A percentile compares a stretch with the other conserved stretches of the same genome.
These are phyloP conservation scores for Cryptococcus amylolentus DNA, from an alignment of 1,284 basidiomycete genomes.

Conservation along the genomic window DNA sequence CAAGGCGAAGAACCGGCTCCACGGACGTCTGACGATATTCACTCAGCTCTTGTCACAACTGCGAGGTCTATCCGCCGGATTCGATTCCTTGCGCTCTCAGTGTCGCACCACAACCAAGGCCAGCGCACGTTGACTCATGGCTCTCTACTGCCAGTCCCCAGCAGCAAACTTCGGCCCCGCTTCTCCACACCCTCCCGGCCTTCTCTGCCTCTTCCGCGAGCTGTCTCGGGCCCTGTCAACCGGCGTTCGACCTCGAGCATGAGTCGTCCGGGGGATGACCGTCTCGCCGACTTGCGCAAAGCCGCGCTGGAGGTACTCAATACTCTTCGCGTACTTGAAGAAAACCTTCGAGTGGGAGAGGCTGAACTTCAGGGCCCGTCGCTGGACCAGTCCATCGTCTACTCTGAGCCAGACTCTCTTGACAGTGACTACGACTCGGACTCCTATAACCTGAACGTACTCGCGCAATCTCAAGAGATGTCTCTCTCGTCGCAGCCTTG, in stretches of 20 bases:
- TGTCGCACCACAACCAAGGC: conserved; percentile 3
- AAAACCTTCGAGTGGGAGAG: conserved; percentile 25
- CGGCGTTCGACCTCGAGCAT: not conserved
- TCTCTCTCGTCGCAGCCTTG: conserved; percentile 29
- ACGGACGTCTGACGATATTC: conserved; percentile 12
- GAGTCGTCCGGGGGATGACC: conserved; percentile 12
- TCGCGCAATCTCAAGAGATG: conserved; percentile 23
- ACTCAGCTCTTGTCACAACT: conserved; percentile 23
- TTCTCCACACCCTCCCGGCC: conserved; percentile 42
- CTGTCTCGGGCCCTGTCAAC: conserved; percentile 14
- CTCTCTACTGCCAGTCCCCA: not conserved
- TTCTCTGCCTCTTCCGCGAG: conserved; percentile 15
- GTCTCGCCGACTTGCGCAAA: conserved; percentile 27
- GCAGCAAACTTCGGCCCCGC: conserved; percentile 5
- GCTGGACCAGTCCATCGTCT: conserved; percentile 1
- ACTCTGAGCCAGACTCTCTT: conserved; percentile 17
- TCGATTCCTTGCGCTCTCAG: conserved; percentile 29
- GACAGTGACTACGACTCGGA: conserved; percentile 33
- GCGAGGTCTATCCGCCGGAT: conserved; percentile 36
- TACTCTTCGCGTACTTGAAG: conserved; percentile 39
- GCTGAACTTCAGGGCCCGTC: not conserved
- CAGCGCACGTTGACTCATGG: conserved; percentile 16
- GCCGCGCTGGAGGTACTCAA: conserved; percentile 44
- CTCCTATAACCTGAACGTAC: conserved; percentile 41
- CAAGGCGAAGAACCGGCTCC: not conserved